A percentile compares a stretch with the other conserved stretches of the same genome.
phyloP scores from a whole-genome alignment of 306 rosid genomes.

The Pyrus betulifolia region DNA sequence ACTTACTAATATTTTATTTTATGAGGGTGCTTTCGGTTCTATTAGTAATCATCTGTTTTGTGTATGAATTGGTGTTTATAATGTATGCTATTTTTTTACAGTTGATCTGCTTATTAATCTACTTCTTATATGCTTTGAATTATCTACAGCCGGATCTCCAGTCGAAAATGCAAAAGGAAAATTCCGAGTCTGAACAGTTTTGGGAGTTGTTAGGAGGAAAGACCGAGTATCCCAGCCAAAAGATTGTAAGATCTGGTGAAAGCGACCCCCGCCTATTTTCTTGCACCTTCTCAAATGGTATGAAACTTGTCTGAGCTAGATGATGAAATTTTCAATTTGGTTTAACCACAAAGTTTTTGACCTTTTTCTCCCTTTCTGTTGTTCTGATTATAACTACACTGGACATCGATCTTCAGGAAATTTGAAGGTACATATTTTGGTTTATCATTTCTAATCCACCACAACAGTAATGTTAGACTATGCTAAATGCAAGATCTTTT shows the following conservation, averaged over 20 bases:
- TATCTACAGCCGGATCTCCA: conserved; percentile 80
- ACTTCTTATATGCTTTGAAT: conserved; percentile 31
- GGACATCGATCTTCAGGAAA: conserved; percentile 43
- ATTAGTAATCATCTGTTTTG: not conserved
- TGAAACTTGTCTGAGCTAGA: conserved; percentile 14
- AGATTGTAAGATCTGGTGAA: conserved; percentile 62
- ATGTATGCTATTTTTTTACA: conserved; percentile 5
- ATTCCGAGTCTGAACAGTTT: conserved; percentile 80
- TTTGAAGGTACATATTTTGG: conserved; percentile 57
- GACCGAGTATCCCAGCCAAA: conserved; percentile 72
- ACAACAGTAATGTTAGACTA: conserved; percentile 1
- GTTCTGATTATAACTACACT: conserved; percentile 22
- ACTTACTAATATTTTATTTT: not conserved
- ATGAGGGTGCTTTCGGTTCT: not conserved
- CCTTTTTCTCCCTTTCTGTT: conserved; percentile 15
- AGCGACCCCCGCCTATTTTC: conserved; percentile 77
- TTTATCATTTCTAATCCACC: conserved; percentile 10
- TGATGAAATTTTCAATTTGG: conserved; percentile 11
- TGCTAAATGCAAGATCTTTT: not conserved
- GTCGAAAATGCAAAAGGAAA: conserved; percentile 76
- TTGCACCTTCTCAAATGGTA: conserved; percentile 65
- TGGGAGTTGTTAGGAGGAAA: conserved; percentile 89
- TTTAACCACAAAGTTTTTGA: conserved; percentile 23
- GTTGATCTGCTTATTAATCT: conserved; percentile 21
- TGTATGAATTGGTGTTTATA: conserved; percentile 4